phyloP scores from a whole-genome alignment of 352 stramenopile species.

The Globisporangium nodosum region DNA sequence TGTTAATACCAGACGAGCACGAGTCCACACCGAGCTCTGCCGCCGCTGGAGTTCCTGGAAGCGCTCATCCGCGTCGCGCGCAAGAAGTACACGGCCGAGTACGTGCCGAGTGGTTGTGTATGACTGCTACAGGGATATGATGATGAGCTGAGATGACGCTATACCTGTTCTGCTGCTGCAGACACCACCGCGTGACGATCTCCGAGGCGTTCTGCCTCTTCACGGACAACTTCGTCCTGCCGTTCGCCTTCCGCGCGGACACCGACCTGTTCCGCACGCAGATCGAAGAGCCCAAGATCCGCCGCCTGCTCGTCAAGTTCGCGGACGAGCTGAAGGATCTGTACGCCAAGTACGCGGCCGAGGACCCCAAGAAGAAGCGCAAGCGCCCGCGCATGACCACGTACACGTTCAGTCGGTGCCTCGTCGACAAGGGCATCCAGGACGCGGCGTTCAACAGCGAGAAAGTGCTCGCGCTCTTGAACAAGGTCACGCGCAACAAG shows the following conservation, averaged over 20 bases:
- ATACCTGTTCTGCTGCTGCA: constrained; percentile 9
- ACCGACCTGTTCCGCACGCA: constrained; percentile 69
- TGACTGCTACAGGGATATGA: too few relatives aligned
- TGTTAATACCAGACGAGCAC: constrained; percentile 20
- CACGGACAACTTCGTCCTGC: constrained; percentile 66
- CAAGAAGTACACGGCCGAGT: constrained; percentile 66
- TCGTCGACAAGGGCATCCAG: constrained; percentile 55
- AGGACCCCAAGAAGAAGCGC: constrained; percentile 32
- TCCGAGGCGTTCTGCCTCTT: constrained; percentile 76
- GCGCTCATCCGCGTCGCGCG: constrained; percentile 46
- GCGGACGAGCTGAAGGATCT: constrained; percentile 49
- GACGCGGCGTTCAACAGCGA: constrained; percentile 60
- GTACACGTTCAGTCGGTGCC: constrained; percentile 56
- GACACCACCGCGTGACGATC: constrained; percentile 53
- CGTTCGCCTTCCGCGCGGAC: constrained; percentile 68
- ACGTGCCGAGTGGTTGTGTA: constrained; percentile 6
- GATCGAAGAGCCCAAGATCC: constrained; percentile 64
- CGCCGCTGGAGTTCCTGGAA: constrained; percentile 65
- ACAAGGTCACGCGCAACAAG: constrained; percentile 39
- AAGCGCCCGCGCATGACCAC: constrained; percentile 42
- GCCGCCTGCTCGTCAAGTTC: constrained; percentile 55
- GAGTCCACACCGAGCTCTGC: constrained; percentile 34
- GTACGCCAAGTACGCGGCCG: constrained; percentile 48
- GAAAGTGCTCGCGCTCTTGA: constrained; percentile 49
- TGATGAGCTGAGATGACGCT: too few relatives aligned